These are phyloP conservation scores for Boletus sp. DNA, from an alignment of 1,284 basidiomycete genomes.

Conservation along the genomic window DNA sequence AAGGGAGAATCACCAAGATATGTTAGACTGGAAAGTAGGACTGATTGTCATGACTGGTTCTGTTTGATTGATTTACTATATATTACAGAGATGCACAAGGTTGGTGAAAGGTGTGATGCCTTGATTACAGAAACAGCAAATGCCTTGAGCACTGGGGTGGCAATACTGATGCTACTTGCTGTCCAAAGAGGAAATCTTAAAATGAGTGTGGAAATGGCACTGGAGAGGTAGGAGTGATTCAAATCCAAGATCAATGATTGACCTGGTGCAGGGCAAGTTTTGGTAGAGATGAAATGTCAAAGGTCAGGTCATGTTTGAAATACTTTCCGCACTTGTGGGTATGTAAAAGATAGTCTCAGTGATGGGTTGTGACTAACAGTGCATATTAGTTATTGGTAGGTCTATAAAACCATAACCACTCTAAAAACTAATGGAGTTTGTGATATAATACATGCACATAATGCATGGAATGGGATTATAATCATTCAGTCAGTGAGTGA, in stretches of 20 bases:
- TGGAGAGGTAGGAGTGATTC: background rate
- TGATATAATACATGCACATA: no score
- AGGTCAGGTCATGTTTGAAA: background rate
- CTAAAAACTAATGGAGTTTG: background rate
- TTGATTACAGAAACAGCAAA: background rate
- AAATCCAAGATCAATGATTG: background rate
- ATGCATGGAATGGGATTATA: no score
- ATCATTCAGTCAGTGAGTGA: no score
- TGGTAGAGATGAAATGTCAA: background rate
- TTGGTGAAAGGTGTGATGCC: background rate
- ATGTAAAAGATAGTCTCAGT: background rate
- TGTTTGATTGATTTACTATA: background rate
- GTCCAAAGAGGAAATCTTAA: background rate
- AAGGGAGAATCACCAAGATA: background rate
- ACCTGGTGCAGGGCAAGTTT: background rate
- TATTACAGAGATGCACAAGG: background rate
- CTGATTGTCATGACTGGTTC: background rate
- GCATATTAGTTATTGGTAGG: background rate
- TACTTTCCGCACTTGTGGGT: background rate
- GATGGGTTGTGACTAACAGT: background rate
- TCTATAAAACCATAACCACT: background rate
- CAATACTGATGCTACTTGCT: background rate
- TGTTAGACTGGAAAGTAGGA: background rate
- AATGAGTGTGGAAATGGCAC: background rate
- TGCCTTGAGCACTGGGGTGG: background rate